phyloP scores from a whole-genome alignment of 2,329 filamentous ascomycete species.

The Westerdykella aurantiaca region DNA sequence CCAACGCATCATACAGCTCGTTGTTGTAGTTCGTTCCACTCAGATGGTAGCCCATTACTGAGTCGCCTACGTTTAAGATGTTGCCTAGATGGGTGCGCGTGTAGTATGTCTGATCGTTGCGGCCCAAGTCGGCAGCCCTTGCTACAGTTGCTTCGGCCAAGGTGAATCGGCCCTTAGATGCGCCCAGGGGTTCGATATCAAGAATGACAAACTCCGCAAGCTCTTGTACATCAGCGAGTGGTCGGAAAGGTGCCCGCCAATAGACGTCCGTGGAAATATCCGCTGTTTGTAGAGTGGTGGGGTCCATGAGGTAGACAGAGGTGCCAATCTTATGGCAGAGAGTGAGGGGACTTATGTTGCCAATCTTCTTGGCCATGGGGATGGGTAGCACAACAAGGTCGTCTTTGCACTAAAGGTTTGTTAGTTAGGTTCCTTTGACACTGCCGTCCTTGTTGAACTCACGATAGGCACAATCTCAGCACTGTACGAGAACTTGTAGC shows the following conservation, averaged over 20 bases:
- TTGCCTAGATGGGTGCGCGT: constrained; percentile 83
- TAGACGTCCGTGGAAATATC: constrained; percentile 79
- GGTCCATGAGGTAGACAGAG: constrained; percentile 81
- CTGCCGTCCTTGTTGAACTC: constrained; percentile 2
- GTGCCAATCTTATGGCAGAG: constrained; percentile 88
- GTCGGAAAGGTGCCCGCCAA: constrained; percentile 83
- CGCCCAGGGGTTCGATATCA: constrained; percentile 78
- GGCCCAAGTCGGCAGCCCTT: constrained; percentile 76
- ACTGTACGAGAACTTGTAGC: constrained; percentile 92
- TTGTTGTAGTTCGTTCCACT: constrained; percentile 92
- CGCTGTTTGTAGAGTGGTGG: constrained; percentile 82
- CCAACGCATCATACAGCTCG: constrained; percentile 73
- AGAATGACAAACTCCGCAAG: constrained; percentile 91
- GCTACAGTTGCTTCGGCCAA: constrained; percentile 86
- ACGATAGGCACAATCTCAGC: constrained; percentile 78
- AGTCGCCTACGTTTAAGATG: constrained; percentile 82
- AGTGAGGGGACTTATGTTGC: constrained; percentile 81
- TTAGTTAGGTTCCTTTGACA: constrained; percentile 1
- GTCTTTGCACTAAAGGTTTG: constrained; percentile 64
- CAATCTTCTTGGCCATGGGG: constrained; percentile 76
- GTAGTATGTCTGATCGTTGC: constrained; percentile 83
- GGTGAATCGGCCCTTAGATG: constrained; percentile 71
- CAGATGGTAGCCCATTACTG: constrained; percentile 89
- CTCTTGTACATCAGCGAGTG: constrained; percentile 76
- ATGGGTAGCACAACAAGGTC: constrained; percentile 91